Percentiles rank a stretch among this genome's conserved stretches.
phyloP scores from a whole-genome alignment of 2,329 filamentous ascomycete species.

The Hymenoscyphus salicellus region DNA sequence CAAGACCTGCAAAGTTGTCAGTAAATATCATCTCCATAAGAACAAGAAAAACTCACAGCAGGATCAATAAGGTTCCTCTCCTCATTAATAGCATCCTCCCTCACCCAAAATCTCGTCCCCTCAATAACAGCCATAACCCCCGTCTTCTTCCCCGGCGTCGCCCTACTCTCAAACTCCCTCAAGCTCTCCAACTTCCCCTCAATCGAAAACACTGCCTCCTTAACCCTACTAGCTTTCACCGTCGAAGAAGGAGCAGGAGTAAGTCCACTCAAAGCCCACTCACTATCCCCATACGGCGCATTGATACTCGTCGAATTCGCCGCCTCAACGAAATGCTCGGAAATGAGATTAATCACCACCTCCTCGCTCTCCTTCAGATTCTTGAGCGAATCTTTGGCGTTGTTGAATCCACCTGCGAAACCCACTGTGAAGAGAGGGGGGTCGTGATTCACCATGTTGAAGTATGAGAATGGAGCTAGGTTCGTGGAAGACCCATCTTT shows the following conservation, averaged over 20 bases:
- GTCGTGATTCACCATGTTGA: slow-evolving; percentile 79
- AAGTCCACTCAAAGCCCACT: slow-evolving; percentile 77
- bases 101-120: slow-evolving; percentile 81
- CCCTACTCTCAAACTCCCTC: slow-evolving; percentile 74
- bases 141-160: slow-evolving; percentile 69
- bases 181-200: slow-evolving; percentile 75
- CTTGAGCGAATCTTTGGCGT: slow-evolving; percentile 73
- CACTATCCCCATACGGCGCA: slow-evolving; percentile 69
- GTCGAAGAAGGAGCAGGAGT: slow-evolving; percentile 64
- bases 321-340: slow-evolving; percentile 80
- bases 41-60: slow-evolving; percentile 42
- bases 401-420: slow-evolving; percentile 43
- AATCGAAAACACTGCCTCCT: slow-evolving; percentile 78
- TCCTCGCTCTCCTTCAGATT: slow-evolving; percentile 72
- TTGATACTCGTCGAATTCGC: slow-evolving; percentile 80
- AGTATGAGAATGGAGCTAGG: slow-evolving; percentile 84
- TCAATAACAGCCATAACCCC: slow-evolving; percentile 75
- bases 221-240: slow-evolving; percentile 70
- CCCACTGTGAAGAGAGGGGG: slow-evolving; percentile 75
- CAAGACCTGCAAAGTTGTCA: slow-evolving; percentile 51
- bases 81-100: slow-evolving; percentile 83
- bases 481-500: slow-evolving; percentile 66
- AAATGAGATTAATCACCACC: slow-evolving; percentile 84
- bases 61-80: slow-evolving; percentile 72
- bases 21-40: neutral